phyloP scores from a whole-genome alignment of 495 filamentous ascomycete genomes.

The Tuber umbilicatum region DNA sequence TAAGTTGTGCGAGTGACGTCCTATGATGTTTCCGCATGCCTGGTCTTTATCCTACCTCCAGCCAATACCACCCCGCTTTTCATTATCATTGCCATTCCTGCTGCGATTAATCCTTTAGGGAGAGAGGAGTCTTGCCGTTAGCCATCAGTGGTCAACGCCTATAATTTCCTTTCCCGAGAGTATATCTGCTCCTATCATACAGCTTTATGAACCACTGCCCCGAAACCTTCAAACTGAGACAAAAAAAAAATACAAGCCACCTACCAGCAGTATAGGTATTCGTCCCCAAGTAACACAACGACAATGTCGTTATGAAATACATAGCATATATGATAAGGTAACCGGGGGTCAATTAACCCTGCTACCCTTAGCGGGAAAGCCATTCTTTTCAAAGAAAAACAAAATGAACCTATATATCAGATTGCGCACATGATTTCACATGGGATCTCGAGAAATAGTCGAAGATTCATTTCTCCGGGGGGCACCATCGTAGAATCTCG shows the following conservation, averaged over 20 bases:
- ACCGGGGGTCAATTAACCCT: neutral
- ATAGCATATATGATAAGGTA: neutral
- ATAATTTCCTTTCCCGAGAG: neutral
- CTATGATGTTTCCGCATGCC: neutral
- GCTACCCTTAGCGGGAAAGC: neutral
- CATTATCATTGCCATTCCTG: neutral
- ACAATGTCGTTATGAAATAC: no score
- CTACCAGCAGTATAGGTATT: no score
- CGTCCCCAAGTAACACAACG: neutral
- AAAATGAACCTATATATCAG: neutral
- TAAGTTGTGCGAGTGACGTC: neutral
- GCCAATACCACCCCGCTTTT: neutral
- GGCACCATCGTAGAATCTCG: neutral
- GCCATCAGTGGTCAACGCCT: no score
- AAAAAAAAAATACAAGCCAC: neutral
- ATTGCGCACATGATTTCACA: neutral
- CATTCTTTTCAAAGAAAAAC: neutral
- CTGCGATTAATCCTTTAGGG: neutral
- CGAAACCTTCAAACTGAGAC: neutral
- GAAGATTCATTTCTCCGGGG: neutral
- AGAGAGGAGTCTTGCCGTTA: neutral
- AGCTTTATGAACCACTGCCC: neutral
- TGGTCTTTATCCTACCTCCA: neutral
- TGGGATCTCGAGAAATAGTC: neutral
- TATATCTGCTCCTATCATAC: neutral